phyloP scores from a whole-genome alignment of 2,329 filamentous ascomycete genomes.

The Exophiala mesophila region DNA sequence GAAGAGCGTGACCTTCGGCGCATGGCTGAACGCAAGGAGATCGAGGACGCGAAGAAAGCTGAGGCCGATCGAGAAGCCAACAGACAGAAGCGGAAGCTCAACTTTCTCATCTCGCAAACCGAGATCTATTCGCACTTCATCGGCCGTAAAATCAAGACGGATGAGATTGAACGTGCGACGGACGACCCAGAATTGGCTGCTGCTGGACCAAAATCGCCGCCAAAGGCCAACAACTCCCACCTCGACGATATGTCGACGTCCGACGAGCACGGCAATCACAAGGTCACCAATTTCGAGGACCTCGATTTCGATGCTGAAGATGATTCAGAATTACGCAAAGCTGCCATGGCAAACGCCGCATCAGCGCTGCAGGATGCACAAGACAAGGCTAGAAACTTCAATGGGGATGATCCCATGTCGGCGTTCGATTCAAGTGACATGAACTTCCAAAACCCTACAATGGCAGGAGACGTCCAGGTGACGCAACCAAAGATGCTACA shows the following conservation, averaged over 20 bases:
- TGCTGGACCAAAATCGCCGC: constrained; percentile 32
- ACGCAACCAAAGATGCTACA: constrained; percentile 91
- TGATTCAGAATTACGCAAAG: constrained; percentile 71
- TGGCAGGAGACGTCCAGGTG: constrained; percentile 88
- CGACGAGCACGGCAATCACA: constrained; percentile 48
- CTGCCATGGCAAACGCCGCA: constrained; percentile 92
- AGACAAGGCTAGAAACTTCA: constrained; percentile 87
- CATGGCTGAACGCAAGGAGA: constrained; percentile 88
- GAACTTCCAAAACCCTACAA: constrained; percentile 99
- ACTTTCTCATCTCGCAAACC: constrained; percentile 98
- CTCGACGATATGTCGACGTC: constrained; percentile 46
- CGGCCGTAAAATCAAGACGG: constrained; percentile 97
- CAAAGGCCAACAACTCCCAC: constrained; percentile 42
- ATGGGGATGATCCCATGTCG: constrained; percentile 60
- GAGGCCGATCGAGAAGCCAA: constrained; percentile 97
- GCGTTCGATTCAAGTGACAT: constrained; percentile 92
- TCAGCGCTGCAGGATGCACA: constrained; percentile 93
- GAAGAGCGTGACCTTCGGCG: constrained; percentile 94
- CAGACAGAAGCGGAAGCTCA: constrained; percentile 95
- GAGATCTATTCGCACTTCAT: constrained; percentile 99
- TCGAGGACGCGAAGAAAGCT: constrained; percentile 93
- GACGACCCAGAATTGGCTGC: constrained; percentile 69
- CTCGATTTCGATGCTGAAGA: constrained; percentile 95
- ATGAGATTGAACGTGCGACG: constrained; percentile 85
- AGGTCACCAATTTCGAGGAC: constrained; percentile 90